Conservation (phyloP, 2,329 filamentous ascomycete genomes). For the Pseudopithomyces maydicus region DNA sequence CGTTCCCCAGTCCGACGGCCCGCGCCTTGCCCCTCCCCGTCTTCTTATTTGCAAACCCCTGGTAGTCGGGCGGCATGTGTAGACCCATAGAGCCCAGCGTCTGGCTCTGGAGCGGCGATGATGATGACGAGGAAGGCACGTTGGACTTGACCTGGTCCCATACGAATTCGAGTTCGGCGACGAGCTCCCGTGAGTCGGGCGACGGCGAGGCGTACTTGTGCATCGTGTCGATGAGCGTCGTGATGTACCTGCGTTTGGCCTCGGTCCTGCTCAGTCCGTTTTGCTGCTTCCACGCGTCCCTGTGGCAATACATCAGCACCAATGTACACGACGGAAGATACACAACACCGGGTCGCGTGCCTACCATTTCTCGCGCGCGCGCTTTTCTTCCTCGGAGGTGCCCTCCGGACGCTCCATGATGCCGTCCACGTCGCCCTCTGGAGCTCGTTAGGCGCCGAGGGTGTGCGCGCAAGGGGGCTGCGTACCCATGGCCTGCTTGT, state of each 20-base stretch:
- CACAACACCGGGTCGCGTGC: conserved; percentile 17
- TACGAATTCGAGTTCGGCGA: conserved; percentile 95
- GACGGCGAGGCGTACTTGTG: conserved; percentile 89
- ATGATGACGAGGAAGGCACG: conserved; percentile 64
- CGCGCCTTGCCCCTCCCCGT: conserved; percentile 48
- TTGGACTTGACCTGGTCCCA: conserved; percentile 98
- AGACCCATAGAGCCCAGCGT: conserved; percentile 41
- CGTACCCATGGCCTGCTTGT: conserved; percentile 93
- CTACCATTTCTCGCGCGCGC: conserved; percentile 71
- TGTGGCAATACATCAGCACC: conserved; percentile 31
- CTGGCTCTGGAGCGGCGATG: conserved; percentile 39
- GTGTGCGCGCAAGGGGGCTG: conserved; percentile 5
- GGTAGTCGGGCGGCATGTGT: conserved; percentile 35
- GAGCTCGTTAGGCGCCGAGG: conserved; percentile 15
- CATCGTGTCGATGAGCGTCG: conserved; percentile 94
- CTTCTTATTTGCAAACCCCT: conserved; percentile 37
- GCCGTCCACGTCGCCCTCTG: conserved; percentile 90
- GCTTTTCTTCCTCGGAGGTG: conserved; percentile 55
- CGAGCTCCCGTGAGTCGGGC: conserved; percentile 82
- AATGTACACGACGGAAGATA: too few relatives aligned
- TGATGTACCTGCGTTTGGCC: conserved; percentile 92
- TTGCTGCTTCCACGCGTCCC: conserved; percentile 94
- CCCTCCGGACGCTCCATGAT: conserved; percentile 82
- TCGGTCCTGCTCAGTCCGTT: conserved; percentile 83
- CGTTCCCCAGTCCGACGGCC: background rate